These are phyloP conservation scores for Neocatenulostroma microsporum DNA, from an alignment of 2,329 filamentous ascomycete species.

Conservation along the genomic window DNA sequence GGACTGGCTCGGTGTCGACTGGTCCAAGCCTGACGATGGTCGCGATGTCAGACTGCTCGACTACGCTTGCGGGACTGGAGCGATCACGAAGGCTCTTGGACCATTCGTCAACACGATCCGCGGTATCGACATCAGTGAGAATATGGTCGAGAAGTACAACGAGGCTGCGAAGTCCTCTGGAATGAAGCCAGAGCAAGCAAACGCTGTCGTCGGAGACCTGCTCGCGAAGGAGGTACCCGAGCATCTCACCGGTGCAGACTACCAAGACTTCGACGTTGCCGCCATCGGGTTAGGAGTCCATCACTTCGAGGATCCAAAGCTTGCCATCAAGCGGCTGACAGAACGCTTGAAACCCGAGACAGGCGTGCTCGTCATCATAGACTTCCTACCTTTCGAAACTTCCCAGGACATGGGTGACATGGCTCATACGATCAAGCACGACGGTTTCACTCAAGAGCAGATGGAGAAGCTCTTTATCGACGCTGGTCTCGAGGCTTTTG, in stretches of 20 bases:
- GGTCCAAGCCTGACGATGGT: constrained; percentile 11
- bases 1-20: constrained; percentile 25
- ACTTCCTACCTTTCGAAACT: constrained; percentile 21
- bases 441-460: constrained; percentile 23
- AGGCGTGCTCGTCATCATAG: constrained; percentile 24
- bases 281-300: constrained; percentile 40
- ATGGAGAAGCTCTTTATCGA: constrained; percentile 22
- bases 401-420: constrained; percentile 17
- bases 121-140: constrained; percentile 27
- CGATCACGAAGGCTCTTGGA: constrained; percentile 25
- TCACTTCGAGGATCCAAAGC: constrained; percentile 32
- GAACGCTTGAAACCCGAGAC: constrained; percentile 22
- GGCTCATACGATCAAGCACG: constrained; percentile 27
- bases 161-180: constrained; percentile 18
- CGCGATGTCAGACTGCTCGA: constrained; percentile 24
- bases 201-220: constrained; percentile 31
- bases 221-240: constrained; percentile 23
- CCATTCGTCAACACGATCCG: constrained; percentile 23
- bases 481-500: constrained; percentile 26
- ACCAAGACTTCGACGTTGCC: constrained; percentile 36
- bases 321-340: constrained; percentile 21
- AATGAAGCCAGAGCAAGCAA: constrained; percentile 18
- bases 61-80: constrained; percentile 30
- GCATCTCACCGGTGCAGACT: constrained; percentile 24
- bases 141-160: constrained; percentile 28